A percentile compares a stretch with the other conserved stretches of the same genome.
Conservation (phyloP, 2,329 filamentous ascomycete species). For the Fusarium anthophilum region DNA sequence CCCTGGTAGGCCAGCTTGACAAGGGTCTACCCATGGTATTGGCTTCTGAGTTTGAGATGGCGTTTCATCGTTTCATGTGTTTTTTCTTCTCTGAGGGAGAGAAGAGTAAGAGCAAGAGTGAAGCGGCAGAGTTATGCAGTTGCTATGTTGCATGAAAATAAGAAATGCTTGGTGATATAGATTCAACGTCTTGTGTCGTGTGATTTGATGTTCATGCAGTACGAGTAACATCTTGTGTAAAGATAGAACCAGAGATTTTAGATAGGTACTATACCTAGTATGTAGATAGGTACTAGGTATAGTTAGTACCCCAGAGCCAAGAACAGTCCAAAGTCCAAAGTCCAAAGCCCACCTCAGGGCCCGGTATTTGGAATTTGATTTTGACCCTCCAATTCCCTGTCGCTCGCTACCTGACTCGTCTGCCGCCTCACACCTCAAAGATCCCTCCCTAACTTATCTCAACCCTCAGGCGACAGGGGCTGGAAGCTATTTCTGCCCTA, state of each 20-base stretch:
- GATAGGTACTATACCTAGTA: too few relatives aligned
- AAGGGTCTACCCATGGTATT: constrained; percentile 19
- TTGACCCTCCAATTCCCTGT: constrained; percentile 9
- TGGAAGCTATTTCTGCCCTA: constrained; percentile 23
- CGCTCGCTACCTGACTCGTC: constrained; percentile 22
- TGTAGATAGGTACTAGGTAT: too few relatives aligned
- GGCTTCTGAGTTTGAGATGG: constrained; percentile 29
- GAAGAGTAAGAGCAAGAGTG: not conserved
- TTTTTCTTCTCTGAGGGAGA: not conserved
- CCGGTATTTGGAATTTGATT: constrained; percentile 20
- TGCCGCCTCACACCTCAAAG: constrained; percentile 16
- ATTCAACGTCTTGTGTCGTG: not conserved
- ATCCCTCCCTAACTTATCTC: constrained; percentile 12
- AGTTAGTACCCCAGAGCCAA: constrained; percentile 5
- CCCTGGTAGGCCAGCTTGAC: constrained; percentile 16
- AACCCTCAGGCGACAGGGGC: constrained; percentile 11
- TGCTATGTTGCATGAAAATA: not conserved
- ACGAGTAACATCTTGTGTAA: constrained; percentile 1
- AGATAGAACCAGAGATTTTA: not conserved
- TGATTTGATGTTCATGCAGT: constrained; percentile 10
- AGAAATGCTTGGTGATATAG: not conserved
- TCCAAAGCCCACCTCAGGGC: not conserved
- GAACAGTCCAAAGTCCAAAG: not conserved
- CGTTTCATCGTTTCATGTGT: constrained; percentile 31
- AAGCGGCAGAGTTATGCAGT: not conserved